Evolutionary conservation across 2,329 filamentous ascomycete genomes (phyloP), one percentile per base, ranked within the genome.

Genomic region (Pleoardoris graminearum): DNA sequence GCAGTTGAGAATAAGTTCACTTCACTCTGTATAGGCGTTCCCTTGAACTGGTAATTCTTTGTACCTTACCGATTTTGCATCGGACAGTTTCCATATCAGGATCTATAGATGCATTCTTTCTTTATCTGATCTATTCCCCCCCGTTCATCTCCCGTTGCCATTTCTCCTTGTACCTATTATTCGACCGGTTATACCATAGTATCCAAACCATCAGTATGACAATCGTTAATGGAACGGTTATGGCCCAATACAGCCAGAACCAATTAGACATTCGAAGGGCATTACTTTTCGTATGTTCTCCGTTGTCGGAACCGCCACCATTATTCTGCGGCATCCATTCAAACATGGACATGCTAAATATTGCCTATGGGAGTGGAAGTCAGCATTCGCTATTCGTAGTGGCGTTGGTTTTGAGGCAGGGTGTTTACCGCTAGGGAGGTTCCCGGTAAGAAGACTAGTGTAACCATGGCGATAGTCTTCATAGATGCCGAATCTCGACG

Each of bases 371-470:
- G n/a, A 22, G 17, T 22, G 19, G 17, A 37, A n/a, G 7, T 21
- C 14, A 37, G 14, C 35, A 21, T 21, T 37, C 17, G 17, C 10
- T 37, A 19, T 27, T 22, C 36, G 17, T 6, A 14, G 7, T 7
- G 12, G 8, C 11, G 14, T 21, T 22, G 14, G 21, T 33, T 22
- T 27, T 29, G 27, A 29, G 17, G 30, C 12, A n/a, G 25, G 4
- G 21, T 14, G 36, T 48, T 23, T 45, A 58, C 55, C 59, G 74
- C 67, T 51, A 76, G 65, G 54, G 75, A 76, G 21, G 73, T 75
- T 1, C 67, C 73, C 4, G 75, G 75, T 3, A 76, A 68, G 53
- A 75, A 76, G 2, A 70, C 53, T 57, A 76, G 71, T 27, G 72
- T 76, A 49, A 77, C 63, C 4, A 73, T 58, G 1, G 75, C 71